Percentiles rank a stretch among this genome's conserved stretches.
Conservation (phyloP, 257 asterid genomes). For the Sherardia arvensis region DNA sequence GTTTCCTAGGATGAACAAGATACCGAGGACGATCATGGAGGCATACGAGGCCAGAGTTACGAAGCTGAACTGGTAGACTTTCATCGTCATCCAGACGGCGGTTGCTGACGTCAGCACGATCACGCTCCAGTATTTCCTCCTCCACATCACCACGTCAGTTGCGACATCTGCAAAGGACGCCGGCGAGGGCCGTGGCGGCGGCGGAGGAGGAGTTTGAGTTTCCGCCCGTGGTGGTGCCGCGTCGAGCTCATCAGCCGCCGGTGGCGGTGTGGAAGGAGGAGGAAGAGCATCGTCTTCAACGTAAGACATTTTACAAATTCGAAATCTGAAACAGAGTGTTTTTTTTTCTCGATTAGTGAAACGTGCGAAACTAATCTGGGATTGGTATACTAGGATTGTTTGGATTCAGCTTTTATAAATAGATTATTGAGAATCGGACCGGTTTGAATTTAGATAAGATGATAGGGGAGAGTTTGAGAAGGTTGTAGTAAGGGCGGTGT, state of each 20-base stretch:
- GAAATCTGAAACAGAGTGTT: background rate
- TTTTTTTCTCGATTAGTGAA: background rate
- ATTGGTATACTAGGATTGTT: background rate
- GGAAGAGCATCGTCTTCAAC: background rate
- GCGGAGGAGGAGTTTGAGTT: background rate
- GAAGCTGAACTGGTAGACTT: constrained; percentile 36
- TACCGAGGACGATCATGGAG: constrained; percentile 31
- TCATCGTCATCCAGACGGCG: constrained; percentile 33
- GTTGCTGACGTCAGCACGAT: constrained; percentile 34
- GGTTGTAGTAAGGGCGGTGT: background rate
- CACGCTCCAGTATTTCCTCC: constrained; percentile 29
- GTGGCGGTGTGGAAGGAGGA: background rate
- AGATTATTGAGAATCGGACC: background rate
- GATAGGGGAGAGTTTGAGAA: background rate
- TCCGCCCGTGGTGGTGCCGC: background rate
- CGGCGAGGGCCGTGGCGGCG: background rate
- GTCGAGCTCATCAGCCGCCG: constrained; percentile 3
- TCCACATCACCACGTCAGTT: constrained; percentile 48
- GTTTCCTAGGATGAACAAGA: constrained; percentile 42
- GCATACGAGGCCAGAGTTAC: constrained; percentile 36
- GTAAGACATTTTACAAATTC: background rate
- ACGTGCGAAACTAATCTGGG: too few relatives aligned
- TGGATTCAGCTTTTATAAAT: too few relatives aligned
- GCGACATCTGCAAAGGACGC: constrained; percentile 20
- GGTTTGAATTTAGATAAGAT: background rate